phyloP scores from a whole-genome alignment of 139 green algal genomes.

The Micractinium sp. region DNA sequence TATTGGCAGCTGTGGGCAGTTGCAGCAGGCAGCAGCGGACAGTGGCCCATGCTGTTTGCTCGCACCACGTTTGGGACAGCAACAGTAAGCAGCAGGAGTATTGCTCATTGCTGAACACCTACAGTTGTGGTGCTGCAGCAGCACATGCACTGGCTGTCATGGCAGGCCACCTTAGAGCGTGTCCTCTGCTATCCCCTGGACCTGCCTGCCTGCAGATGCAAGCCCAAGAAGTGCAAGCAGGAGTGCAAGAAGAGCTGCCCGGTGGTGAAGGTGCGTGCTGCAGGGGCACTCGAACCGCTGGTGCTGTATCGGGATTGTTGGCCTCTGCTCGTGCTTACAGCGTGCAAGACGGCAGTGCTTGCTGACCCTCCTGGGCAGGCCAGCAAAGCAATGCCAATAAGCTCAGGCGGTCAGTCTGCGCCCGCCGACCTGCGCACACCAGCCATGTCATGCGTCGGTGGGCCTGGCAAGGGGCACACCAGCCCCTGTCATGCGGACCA shows the following conservation, averaged over 20 bases:
- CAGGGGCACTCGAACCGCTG: not conserved
- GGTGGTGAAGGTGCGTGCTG: conserved; percentile 92
- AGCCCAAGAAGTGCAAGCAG: conserved; percentile 99
- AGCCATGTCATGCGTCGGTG: no score
- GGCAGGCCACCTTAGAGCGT: no score
- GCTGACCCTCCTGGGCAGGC: not conserved
- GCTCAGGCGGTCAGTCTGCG: not conserved
- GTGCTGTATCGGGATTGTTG: not conserved
- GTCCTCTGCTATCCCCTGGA: not conserved
- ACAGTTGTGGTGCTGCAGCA: no score
- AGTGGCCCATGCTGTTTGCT: no score
- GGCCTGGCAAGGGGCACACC: not conserved
- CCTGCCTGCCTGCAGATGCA: conserved; percentile 75
- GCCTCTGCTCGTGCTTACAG: not conserved
- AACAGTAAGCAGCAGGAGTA: no score
- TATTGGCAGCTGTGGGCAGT: no score
- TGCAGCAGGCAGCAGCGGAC: no score
- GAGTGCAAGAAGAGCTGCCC: conserved; percentile 99
- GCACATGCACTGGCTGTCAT: no score
- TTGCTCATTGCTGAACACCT: not conserved
- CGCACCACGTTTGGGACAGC: no score
- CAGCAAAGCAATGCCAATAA: not conserved
- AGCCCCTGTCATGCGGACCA: not conserved
- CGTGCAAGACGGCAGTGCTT: not conserved
- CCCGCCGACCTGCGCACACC: no score